Evolutionary conservation across 228 moss, liverwort and hornwort species (phyloP).

Genomic region (Sphagnum fallax): DNA sequence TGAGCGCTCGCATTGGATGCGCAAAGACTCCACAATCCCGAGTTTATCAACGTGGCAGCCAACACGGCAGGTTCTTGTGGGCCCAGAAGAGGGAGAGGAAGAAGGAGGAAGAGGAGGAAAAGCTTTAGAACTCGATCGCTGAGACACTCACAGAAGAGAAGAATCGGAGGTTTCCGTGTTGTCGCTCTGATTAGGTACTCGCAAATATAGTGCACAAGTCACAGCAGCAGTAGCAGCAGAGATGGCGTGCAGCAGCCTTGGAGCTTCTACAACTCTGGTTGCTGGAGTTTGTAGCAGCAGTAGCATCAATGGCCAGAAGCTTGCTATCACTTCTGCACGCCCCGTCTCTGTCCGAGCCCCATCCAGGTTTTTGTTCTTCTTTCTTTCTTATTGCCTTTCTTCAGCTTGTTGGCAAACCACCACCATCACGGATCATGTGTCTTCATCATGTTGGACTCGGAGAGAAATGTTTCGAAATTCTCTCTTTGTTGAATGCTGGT

Average conservation of each 20-base stretch:
- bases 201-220: too few species aligned
- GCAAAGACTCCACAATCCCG: too few species aligned
- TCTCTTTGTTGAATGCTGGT: neutral
- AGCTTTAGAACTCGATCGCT: too few species aligned
- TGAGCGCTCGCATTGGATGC: too few species aligned
- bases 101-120: too few species aligned
- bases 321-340: constrained; percentile 45
- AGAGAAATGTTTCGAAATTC: neutral
- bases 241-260: constrained; percentile 67
- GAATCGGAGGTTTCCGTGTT: too few species aligned
- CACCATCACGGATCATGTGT: neutral
- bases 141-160: too few species aligned
- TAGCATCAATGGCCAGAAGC: constrained; percentile 66
- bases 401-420: neutral
- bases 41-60: too few species aligned
- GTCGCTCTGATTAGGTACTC: too few species aligned
- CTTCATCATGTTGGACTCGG: neutral
- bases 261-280: constrained; percentile 33
- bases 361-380: constrained; percentile 31
- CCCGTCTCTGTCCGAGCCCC: constrained; percentile 48
- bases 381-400: neutral
- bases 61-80: too few species aligned
- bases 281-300: constrained; percentile 40
- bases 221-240: neutral
- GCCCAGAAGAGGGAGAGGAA: too few species aligned